Base-by-base conservation (phyloP, 2,329 filamentous ascomycete genomes). In the Clarireedia paspali region DNA sequence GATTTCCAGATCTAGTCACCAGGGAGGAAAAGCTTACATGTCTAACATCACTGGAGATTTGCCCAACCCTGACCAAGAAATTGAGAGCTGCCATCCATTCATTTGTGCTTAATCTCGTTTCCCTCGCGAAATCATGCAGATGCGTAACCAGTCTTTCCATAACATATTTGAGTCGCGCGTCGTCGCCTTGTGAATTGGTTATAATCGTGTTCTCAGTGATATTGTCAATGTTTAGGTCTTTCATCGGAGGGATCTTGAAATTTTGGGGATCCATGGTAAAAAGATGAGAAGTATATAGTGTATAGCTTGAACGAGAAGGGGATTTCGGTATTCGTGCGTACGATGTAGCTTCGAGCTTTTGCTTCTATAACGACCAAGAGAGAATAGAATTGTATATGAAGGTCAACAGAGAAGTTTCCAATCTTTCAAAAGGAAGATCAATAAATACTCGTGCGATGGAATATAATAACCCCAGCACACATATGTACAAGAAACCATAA, bases 81-180 rank as follows among this genome's bases (percentile, higher is more conserved):
- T 80, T 72, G 54, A 92, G 76, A 1, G 82, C 86, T 0, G 79
- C 74, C 83, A 88, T 88, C 89, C 88, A 92, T 74, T 94, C 89
- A 2, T 82, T 76, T 4, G 85, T 87, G 68, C 83, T 88, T 36
- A 92, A 76, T 30, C 88, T 76, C 1, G 87, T 91, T 70, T 92
- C 89, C 54, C 88, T 79, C 5, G 87, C 87, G 68, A 91, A 92
- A 72, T 91, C 88, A 71, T 94, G 89, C 1, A 92, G 74, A 71
- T 94, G 88, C 12, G 82, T 81, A 48, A 91, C 86, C 14, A 91
- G 77, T 17, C 86, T 78, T 64, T 87, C 81, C 68, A 92, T 79
- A 47, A 94, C 70, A 68, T 88, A 91, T 60, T 81, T 85, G 59
- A 89, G 73, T 20, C 89, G 80, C 23, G 78, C 74, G 65, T 90